Conservation (phyloP, 257 asterid genomes). For the Penstemon newberryi region DNA sequence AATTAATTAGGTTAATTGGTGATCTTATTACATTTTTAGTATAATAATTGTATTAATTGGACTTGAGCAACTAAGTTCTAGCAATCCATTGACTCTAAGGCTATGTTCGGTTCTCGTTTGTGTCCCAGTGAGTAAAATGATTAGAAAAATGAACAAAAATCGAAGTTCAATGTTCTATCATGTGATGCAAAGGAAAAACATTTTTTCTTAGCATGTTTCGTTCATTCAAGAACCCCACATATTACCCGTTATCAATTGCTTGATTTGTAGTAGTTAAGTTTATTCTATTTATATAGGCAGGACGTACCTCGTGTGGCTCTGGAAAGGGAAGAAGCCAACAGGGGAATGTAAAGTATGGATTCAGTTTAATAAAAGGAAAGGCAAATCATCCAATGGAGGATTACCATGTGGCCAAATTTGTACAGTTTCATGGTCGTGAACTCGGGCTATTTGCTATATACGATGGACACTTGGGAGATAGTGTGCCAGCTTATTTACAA, state of each 20-base stretch:
- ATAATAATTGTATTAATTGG: too few species aligned
- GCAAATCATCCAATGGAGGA: conserved; percentile 99
- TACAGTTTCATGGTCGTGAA: conserved; percentile 54
- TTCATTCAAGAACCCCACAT: too few species aligned
- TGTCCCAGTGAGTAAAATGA: too few species aligned
- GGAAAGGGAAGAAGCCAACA: conserved; percentile 82
- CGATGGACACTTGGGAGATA: conserved; percentile 90
- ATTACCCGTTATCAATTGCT: neutral
- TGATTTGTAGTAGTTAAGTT: conserved; percentile 21
- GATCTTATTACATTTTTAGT: neutral
- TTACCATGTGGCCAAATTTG: conserved; percentile 88
- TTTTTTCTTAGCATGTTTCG: too few species aligned
- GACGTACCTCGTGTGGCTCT: conserved; percentile 49
- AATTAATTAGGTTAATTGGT: conserved; percentile 13
- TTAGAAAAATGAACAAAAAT: too few species aligned
- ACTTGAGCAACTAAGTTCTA: too few species aligned
- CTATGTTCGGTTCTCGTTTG: too few species aligned
- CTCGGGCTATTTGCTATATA: conserved; percentile 85
- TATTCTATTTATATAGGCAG: conserved; percentile 46
- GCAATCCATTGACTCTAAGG: too few species aligned
- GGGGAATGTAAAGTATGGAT: conserved; percentile 69
- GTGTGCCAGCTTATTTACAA: conserved; percentile 88
- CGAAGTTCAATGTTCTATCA: too few species aligned
- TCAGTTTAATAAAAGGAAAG: conserved; percentile 76
- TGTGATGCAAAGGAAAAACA: too few species aligned